Evolutionary conservation across 78 protist genomes (phyloP).

Genomic region (Dictyostelium purpureum): DNA sequence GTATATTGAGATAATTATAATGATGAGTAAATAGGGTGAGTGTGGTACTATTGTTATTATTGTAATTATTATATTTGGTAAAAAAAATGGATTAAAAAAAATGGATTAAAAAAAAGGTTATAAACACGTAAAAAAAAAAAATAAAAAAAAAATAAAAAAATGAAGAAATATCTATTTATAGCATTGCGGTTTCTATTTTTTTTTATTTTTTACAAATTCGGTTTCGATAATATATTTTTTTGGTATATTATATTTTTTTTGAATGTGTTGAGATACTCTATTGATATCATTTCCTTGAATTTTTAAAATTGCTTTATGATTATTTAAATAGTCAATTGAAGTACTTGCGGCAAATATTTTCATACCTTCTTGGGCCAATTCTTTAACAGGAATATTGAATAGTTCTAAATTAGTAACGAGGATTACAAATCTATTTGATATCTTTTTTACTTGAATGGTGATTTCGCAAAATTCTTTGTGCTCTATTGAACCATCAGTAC

Average conservation of each 20-base stretch:
- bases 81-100: no score
- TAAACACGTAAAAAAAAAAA: no score
- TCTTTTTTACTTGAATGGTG: not conserved
- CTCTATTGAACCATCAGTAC: not conserved
- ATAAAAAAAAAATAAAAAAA: no score
- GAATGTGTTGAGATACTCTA: constrained; percentile 12
- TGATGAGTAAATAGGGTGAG: no score
- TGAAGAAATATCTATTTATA: no score
- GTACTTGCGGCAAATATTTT: constrained; percentile 65
- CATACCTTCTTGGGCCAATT: constrained; percentile 56
- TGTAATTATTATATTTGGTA: no score
- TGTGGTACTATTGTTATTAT: no score
- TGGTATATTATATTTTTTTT: constrained; percentile 38
- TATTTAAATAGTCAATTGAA: not conserved
- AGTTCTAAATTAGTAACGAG: constrained; percentile 2
- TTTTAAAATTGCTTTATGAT: not conserved
- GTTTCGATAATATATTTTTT: not conserved
- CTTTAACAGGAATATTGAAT: constrained; percentile 29
- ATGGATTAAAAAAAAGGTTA: no score
- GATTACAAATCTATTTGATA: constrained; percentile 34
- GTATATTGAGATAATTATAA: no score
- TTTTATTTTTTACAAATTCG: not conserved
- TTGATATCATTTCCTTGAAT: constrained; percentile 52
- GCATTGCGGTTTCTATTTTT: constrained; percentile 3
- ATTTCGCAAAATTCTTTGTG: not conserved